Evolutionary conservation across 2,329 filamentous ascomycete species (phyloP), one percentile per base, ranked within the genome.

Genomic region (Whalleya microplaca): DNA sequence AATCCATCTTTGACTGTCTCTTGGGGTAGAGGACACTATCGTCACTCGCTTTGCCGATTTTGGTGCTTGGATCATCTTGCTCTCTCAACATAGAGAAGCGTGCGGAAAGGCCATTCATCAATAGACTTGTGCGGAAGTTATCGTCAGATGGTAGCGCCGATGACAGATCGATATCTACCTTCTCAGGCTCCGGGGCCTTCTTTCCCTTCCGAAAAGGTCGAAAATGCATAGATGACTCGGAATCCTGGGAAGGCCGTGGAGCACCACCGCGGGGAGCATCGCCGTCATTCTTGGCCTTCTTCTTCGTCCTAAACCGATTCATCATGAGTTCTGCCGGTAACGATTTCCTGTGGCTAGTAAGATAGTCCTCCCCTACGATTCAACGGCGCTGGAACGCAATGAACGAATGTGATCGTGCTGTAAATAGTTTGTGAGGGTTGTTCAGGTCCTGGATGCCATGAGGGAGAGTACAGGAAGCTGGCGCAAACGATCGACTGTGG

Each of bases 81-180:
- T 97, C 94, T 67, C 92, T 83, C 29, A 98, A 79, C 94, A 98
- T 98, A 65, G 94, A 98, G 73, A 99, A 99, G 6, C 95, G 87
- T 12, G 93, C 92, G 0, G 94, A 98, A 3, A 99, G 82, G 42
- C 93, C 94, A 0, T 92, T 93, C 94, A 99, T 96, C 60, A 99
- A 80, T 56, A 99, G 78, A 79, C 95, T 98, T 2, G 95, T 99
- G 55, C 95, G 86, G 74, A 99, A 98, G 69, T 98, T 89, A 73
- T 98, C 92, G 45, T 79, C 87, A 0, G 92, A 82, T 1, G 95
- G 95, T 2, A 99, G 79, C 0, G 86, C 93, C 12, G 79, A 79
- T 2, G 86, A 73, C 12, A 98, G 78, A 67, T 98, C 89, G 45
- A 97, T 75, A 59, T 91, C 83, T 56, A 78, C 80, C 70, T 87